These are phyloP conservation scores for Nemania diffusa DNA, from an alignment of 2,329 filamentous ascomycete genomes.

Conservation along the genomic window DNA sequence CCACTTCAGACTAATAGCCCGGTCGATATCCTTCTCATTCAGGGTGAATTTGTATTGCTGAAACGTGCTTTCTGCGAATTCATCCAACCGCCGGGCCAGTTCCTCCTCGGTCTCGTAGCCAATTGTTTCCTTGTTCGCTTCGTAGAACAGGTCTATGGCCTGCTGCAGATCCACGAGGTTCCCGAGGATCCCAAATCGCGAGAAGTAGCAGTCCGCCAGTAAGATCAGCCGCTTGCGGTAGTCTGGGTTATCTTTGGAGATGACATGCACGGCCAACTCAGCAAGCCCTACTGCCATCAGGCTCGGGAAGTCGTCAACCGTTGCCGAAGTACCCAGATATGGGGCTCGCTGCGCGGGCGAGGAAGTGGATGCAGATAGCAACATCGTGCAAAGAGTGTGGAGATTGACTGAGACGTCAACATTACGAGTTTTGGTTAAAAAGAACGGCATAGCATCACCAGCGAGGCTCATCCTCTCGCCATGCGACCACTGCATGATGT, in stretches of 20 bases:
- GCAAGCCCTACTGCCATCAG: not conserved
- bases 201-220: not conserved
- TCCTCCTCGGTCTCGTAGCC: not conserved
- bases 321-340: not conserved
- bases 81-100: not conserved
- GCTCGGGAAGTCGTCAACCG: not conserved
- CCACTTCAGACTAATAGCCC: not conserved
- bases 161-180: not conserved
- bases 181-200: not conserved
- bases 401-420: not conserved
- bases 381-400: not conserved
- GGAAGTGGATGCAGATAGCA: not conserved
- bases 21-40: not conserved
- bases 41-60: not conserved
- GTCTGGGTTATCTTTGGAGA: not conserved
- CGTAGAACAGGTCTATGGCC: not conserved
- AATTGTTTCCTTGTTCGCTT: not conserved
- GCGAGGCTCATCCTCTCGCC: not conserved
- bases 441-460: not conserved
- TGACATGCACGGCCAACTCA: not conserved
- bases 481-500: not conserved
- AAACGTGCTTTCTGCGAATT: not conserved
- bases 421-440: not conserved
- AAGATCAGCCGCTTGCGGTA: not conserved
- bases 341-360: not conserved